Percentiles rank a stretch among this genome's conserved stretches.
Conservation (phyloP, 345 rosid genomes). For the Limnanthes douglasii region DNA sequence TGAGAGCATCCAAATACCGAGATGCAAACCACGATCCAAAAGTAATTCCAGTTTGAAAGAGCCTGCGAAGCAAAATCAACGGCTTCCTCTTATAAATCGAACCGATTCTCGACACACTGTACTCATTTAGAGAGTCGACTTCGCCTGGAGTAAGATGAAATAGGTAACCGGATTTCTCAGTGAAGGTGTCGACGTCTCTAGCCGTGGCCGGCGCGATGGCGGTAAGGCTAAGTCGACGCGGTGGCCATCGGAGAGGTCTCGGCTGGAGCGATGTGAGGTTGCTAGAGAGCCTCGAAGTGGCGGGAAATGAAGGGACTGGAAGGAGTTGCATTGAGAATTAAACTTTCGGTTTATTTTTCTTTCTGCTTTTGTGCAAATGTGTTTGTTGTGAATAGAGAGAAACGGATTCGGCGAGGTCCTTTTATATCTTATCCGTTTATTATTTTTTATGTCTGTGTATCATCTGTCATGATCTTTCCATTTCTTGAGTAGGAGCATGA, state of each 20-base stretch:
- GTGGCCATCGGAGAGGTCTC: constrained; percentile 3
- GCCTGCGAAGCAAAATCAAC: constrained; percentile 47
- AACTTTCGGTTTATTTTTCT: neutral
- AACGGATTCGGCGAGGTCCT: too few relatives aligned
- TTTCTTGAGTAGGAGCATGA: too few relatives aligned
- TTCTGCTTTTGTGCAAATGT: neutral
- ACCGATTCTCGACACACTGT: constrained; percentile 30
- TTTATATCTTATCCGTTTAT: too few relatives aligned
- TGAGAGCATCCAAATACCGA: constrained; percentile 44
- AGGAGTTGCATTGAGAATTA: constrained; percentile 11
- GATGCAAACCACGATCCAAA: constrained; percentile 68
- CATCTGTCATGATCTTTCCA: too few relatives aligned
- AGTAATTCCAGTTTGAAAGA: constrained; percentile 51
- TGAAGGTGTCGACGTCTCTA: constrained; percentile 49
- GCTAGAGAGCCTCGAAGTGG: constrained; percentile 11
- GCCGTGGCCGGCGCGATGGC: constrained; percentile 12
- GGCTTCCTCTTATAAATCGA: constrained; percentile 53
- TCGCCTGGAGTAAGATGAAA: constrained; percentile 50
- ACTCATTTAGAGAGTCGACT: constrained; percentile 44
- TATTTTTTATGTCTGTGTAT: too few relatives aligned
- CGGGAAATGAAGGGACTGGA: constrained; percentile 24
- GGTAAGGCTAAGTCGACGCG: constrained; percentile 10
- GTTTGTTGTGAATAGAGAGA: neutral
- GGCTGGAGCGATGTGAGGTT: constrained; percentile 1
- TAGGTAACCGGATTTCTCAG: constrained; percentile 73